Percentiles rank a stretch among this genome's conserved stretches.
phyloP scores from a whole-genome alignment of 2,329 filamentous ascomycete species.

The Lachnellula occidentalis region DNA sequence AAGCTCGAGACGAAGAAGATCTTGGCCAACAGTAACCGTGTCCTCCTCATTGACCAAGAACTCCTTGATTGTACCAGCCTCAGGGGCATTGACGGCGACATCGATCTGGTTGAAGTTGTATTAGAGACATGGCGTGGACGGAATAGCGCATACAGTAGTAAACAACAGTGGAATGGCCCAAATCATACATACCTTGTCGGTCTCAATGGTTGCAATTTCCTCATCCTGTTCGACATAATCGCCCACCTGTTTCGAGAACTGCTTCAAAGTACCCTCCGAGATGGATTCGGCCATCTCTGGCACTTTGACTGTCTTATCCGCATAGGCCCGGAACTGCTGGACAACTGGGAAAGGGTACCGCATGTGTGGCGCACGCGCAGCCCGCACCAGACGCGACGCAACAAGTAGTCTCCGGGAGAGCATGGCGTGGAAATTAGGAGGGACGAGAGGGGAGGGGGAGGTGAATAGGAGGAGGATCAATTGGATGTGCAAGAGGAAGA shows the following conservation, averaged over 20 bases:
- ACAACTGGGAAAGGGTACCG: slow-evolving; percentile 40
- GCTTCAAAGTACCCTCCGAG: slow-evolving; percentile 92
- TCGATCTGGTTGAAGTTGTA: slow-evolving; percentile 62
- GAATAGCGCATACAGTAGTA: not conserved
- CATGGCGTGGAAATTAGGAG: slow-evolving; percentile 20
- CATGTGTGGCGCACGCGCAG: slow-evolving; percentile 24
- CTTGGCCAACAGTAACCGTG: slow-evolving; percentile 90
- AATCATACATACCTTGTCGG: slow-evolving; percentile 70
- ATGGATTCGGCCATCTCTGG: slow-evolving; percentile 99
- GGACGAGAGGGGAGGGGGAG: slow-evolving; percentile 8
- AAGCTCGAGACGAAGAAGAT: slow-evolving; percentile 79
- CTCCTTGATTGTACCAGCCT: slow-evolving; percentile 87
- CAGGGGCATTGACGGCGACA: slow-evolving; percentile 89
- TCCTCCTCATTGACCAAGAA: slow-evolving; percentile 90
- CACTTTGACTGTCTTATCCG: slow-evolving; percentile 85
- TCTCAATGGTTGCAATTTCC: slow-evolving; percentile 98
- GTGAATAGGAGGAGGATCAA: slow-evolving; percentile 10
- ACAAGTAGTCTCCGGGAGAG: slow-evolving; percentile 29
- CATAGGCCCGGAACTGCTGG: slow-evolving; percentile 57
- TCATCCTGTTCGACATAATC: slow-evolving; percentile 94
- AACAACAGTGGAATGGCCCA: not conserved
- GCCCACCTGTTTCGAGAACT: slow-evolving; percentile 87
- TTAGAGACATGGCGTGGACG: not conserved
- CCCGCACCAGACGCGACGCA: slow-evolving; percentile 30
- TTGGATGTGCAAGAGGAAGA: slow-evolving; percentile 10